These are phyloP conservation scores for Verticillium isaacii DNA, from an alignment of 2,329 filamentous ascomycete genomes.

Conservation along the genomic window DNA sequence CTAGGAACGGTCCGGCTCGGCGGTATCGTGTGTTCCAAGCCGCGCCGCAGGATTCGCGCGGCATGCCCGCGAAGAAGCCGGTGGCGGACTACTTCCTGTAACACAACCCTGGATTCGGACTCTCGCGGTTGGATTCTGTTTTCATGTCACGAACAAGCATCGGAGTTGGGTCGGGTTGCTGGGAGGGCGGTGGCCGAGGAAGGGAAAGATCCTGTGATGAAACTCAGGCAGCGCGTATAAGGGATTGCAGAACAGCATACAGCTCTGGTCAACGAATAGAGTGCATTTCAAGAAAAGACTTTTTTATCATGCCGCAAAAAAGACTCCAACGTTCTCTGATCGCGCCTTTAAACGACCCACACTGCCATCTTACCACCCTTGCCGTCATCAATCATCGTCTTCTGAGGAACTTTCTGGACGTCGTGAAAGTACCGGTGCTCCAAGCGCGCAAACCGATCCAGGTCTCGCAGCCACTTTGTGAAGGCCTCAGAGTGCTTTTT, in stretches of 20 bases:
- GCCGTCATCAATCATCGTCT: not conserved
- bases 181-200: not conserved
- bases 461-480: not conserved
- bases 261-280: not conserved
- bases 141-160: not conserved
- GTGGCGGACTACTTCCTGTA: slow-evolving; percentile 93
- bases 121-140: not conserved
- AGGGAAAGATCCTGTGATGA: not conserved
- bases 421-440: not conserved
- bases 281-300: not conserved
- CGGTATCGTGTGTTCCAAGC: slow-evolving; percentile 95
- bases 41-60: slow-evolving; percentile 88
- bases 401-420: not conserved
- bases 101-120: slow-evolving; percentile 5
- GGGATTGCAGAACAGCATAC: not conserved
- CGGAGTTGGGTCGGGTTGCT: not conserved
- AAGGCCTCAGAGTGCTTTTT: not conserved
- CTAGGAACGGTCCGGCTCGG: slow-evolving; percentile 68
- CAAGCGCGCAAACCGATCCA: not conserved
- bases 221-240: not conserved
- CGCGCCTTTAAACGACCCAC: not conserved
- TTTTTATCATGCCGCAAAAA: not conserved
- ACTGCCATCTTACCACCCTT: not conserved
- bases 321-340: not conserved
- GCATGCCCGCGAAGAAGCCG: slow-evolving; percentile 98